Evolutionary conservation across 176 grass and related monocot genomes (phyloP), one percentile per base, ranked within the genome.

Genomic region (Carex littledalei): DNA sequence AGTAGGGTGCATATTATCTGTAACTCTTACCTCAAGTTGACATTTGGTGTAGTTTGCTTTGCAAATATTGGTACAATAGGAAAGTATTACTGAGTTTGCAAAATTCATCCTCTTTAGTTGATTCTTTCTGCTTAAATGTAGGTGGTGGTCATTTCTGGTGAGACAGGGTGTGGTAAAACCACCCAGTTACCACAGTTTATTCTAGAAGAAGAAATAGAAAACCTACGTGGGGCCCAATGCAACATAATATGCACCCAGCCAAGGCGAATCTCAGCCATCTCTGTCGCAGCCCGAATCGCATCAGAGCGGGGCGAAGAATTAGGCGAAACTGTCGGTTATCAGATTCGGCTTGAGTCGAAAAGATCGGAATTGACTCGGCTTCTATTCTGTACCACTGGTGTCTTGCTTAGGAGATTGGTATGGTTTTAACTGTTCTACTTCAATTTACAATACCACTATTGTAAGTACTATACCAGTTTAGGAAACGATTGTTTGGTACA

Each of bases 161-260:
- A 98, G 85, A 98, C 95, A 60, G 95, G 95, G 32, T 98, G 92
- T 72, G 95, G 95, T 63, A 98, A 98, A 89, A 98, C 95, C 79
- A 98, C 95, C 14, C 95, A 98, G 64, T 84, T 98, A 79, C 95
- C 95, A 16, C 95, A 98, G 68, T 98, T 98, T 85, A 94, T 98
- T 77, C 82, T 98, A 47, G 95, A 98, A 88, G 86, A 98, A 37
- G 91, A 98, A 83, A 98, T 98, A 87, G 83, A 90, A 85, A 81
- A 86, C 50, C 85, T 94, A 47, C 86, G 75, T 70, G 95, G 92
- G 86, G 89, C 95, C 73, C 84, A 92, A 72, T 98, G 95, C 88
- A 94, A 49, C 81, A 98, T 98, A 90, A 93, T 98, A 79, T 98
- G 95, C 65, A 98, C 95, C 84, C 95, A 98, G 52, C 95, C 95